Conservation (phyloP, 352 stramenopile species). For the Pythium aristosporum region DNA sequence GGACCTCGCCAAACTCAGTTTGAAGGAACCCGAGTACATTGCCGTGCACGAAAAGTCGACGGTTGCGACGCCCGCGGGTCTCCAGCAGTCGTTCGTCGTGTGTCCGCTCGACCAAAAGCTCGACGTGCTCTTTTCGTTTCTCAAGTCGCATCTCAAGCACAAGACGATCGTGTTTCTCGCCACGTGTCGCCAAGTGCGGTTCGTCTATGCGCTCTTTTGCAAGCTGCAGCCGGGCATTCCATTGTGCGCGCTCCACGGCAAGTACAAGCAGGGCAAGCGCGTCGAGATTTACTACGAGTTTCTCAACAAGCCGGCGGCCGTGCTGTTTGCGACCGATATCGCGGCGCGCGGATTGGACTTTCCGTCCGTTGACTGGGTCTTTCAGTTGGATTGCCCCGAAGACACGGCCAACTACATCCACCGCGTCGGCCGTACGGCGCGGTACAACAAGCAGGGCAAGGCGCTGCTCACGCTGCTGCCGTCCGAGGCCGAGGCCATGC, state of each 20-base stretch:
- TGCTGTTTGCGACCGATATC: constrained; percentile 99
- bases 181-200: constrained; percentile 96
- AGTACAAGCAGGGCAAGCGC: constrained; percentile 98
- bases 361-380: constrained; percentile 98
- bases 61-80: constrained; percentile 88
- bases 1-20: constrained; percentile 94
- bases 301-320: constrained; percentile 88
- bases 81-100: constrained; percentile 96
- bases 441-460: constrained; percentile 94
- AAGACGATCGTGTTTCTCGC: constrained; percentile 99
- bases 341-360: constrained; percentile 98
- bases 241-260: constrained; percentile 97
- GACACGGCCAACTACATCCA: constrained; percentile 99
- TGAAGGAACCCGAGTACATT: constrained; percentile 96
- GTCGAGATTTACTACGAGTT: constrained; percentile 99
- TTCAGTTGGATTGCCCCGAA: constrained; percentile 97
- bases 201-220: constrained; percentile 95
- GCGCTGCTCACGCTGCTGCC: constrained; percentile 92
- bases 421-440: constrained; percentile 94
- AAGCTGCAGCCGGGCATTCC: constrained; percentile 96
- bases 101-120: constrained; percentile 95
- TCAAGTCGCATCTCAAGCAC: constrained; percentile 98
- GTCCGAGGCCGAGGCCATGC: constrained; percentile 90
- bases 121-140: constrained; percentile 97
- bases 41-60: constrained; percentile 93